Percentiles rank a stretch among this genome's conserved stretches.
These are phyloP conservation scores for Calonectria pseudoreteaudii DNA, from an alignment of 2,329 filamentous ascomycete genomes.

Conservation along the genomic window DNA sequence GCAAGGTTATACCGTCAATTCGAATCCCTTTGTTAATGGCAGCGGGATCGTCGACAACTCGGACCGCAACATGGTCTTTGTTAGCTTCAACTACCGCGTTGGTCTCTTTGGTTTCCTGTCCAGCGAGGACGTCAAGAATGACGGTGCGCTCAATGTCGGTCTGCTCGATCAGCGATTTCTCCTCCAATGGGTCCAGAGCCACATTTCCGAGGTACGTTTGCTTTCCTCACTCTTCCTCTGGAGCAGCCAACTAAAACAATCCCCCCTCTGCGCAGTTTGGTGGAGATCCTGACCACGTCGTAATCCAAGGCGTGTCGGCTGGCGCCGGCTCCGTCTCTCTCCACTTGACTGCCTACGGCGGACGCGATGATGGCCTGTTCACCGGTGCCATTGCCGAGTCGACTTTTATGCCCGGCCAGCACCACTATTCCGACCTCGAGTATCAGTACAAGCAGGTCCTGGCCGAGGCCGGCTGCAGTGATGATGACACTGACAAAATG, in stretches of 20 bases:
- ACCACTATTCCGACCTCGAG: constrained; percentile 56
- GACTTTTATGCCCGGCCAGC: constrained; percentile 63
- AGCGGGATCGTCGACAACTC: constrained; percentile 59
- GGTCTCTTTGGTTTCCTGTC: constrained; percentile 73
- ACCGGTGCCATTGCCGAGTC: constrained; percentile 60
- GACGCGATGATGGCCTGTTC: constrained; percentile 59
- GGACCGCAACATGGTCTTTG: constrained; percentile 61
- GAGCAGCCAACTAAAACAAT: neutral
- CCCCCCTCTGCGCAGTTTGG: constrained; percentile 57
- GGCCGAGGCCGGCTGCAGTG: constrained; percentile 50
- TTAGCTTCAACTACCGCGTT: constrained; percentile 74
- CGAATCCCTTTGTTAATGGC: constrained; percentile 66
- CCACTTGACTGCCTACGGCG: constrained; percentile 61
- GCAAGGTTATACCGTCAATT: constrained; percentile 57
- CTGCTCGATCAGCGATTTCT: constrained; percentile 72
- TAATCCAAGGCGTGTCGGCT: constrained; percentile 71
- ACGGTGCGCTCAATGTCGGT: constrained; percentile 72
- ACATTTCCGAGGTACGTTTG: constrained; percentile 61
- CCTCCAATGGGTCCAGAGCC: constrained; percentile 70
- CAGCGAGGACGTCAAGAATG: constrained; percentile 62
- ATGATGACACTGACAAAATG: constrained; percentile 47
- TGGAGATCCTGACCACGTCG: constrained; percentile 68
- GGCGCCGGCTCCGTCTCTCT: constrained; percentile 69
- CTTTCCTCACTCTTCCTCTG: too few species aligned
- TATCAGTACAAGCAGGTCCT: constrained; percentile 59